phyloP scores from a whole-genome alignment of 768 basidiomycete genomes.

The Hygrophorus pudorinus region DNA sequence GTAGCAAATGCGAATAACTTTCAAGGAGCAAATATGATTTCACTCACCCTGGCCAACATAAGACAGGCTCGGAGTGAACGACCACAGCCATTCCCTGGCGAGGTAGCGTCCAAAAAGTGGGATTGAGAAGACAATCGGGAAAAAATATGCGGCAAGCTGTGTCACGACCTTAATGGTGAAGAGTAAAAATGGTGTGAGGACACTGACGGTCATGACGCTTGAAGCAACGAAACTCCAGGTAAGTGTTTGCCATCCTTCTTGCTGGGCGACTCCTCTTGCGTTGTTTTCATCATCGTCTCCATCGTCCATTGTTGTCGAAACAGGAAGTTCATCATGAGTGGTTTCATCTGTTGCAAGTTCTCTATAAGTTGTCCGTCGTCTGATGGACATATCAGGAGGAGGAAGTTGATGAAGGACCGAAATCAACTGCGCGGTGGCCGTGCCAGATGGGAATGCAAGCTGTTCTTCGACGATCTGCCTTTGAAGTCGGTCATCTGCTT shows the following conservation, averaged over 20 bases:
- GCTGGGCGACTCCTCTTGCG: conserved; percentile 42
- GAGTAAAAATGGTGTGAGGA: background rate
- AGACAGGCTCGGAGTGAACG: conserved; percentile 82
- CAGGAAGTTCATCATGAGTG: conserved; percentile 10
- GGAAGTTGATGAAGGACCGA: conserved; percentile 78
- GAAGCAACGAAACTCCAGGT: conserved; percentile 72
- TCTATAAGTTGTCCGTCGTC: conserved; percentile 48
- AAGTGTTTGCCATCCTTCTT: conserved; percentile 70
- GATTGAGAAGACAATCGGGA: conserved; percentile 80
- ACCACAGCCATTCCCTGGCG: conserved; percentile 88
- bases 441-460: conserved; percentile 89
- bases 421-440: conserved; percentile 92
- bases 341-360: conserved; percentile 27
- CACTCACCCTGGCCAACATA: conserved; percentile 82
- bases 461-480: conserved; percentile 85
- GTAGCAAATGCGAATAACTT: background rate
- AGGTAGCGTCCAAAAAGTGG: conserved; percentile 79
- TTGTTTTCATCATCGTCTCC: conserved; percentile 21
- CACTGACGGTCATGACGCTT: conserved; percentile 61
- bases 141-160: conserved; percentile 80
- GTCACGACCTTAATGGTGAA: conserved; percentile 4
- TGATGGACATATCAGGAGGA: conserved; percentile 49
- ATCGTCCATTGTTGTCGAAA: conserved; percentile 8
- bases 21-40: conserved; percentile 4
- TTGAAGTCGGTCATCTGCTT: conserved; percentile 5